Conservation (phyloP, 2,329 filamentous ascomycete genomes). For the Fusarium pilosicola region DNA sequence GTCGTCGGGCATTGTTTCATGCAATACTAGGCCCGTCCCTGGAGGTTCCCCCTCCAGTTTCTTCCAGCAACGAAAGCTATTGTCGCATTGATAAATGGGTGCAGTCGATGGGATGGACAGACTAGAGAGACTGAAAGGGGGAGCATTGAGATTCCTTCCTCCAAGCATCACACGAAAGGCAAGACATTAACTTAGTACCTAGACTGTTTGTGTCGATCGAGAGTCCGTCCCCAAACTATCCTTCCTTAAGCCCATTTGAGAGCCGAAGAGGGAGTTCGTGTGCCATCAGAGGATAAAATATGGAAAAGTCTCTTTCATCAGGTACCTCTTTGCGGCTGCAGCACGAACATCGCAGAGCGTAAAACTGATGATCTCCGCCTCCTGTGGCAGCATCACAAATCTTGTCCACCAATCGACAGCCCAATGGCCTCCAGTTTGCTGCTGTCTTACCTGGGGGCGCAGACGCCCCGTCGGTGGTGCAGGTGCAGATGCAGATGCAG, state of each 20-base stretch:
- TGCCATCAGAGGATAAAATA: not conserved
- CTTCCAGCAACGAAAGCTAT: not conserved
- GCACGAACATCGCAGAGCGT: constrained; percentile 25
- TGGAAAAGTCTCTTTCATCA: constrained; percentile 28
- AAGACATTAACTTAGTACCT: not conserved
- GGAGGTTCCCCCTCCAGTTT: not conserved
- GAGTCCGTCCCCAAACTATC: constrained; percentile 20
- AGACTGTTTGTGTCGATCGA: constrained; percentile 25
- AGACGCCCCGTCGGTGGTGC: not conserved
- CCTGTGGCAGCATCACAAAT: constrained; percentile 28
- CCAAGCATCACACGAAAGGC: constrained; percentile 22
- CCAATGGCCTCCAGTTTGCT: constrained; percentile 19
- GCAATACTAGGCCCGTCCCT: not conserved
- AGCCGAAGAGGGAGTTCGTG: not conserved
- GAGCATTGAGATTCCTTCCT: constrained; percentile 13
- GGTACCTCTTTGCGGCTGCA: constrained; percentile 28
- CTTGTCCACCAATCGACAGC: constrained; percentile 25
- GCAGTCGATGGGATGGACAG: not conserved
- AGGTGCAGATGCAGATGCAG: not conserved
- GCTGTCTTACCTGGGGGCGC: constrained; percentile 24
- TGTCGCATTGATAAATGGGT: constrained; percentile 8
- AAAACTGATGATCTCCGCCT: constrained; percentile 39
- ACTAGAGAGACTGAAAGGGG: not conserved
- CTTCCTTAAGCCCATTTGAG: not conserved
- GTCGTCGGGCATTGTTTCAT: constrained; percentile 7